Evolutionary conservation across 805 yeast genomes (phyloP), one percentile per base, ranked within the genome.

Genomic region (Candida ipomoeae): DNA sequence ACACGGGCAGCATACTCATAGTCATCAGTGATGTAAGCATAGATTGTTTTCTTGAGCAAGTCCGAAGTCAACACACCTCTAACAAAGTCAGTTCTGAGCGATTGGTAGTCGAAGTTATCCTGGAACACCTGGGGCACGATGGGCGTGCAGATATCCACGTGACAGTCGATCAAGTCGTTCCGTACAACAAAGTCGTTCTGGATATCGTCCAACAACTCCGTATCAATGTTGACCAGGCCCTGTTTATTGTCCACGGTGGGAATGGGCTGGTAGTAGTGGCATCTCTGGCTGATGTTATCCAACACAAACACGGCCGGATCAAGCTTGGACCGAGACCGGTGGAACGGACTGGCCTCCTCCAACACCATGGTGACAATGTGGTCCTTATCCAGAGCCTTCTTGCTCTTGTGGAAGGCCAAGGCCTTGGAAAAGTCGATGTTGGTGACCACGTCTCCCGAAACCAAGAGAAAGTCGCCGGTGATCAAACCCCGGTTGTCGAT

Each of bases 381-480:
- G 66, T 94, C 96, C 69, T 84, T 88, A 69, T 94, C 99, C 50
- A 70, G 71, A 32, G 79, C 77, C 58, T 83, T 87, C 59, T 87
- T 83, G 53, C 78, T 78, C 55, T 81, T 80, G 65, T 94, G 99
- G 48, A 81, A 81, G 20, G 81, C 81, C 70, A 89, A 71, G 35
- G 86, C 87, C 58, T 84, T 81, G 43, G 78, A 79, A 54, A 92
- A 82, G 61, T 90, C 94, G 51, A 94, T 78, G 62, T 94, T 94
- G 39, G 96, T 86, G n/a, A 94, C 89, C 17, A 92, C 95, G 66
- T 94, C 99, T 54, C 99, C 99, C 7, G 95, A 83, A 32, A 94
- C 87, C 35, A 94, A 75, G 49, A 94, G 71, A 62, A 94, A 94
- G 67, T 94, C 99, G 13, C 95, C 91, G 1, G 87, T 82, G 46